Conservation (phyloP, 1,284 basidiomycete species). For the Leccinum ambiguum region DNA sequence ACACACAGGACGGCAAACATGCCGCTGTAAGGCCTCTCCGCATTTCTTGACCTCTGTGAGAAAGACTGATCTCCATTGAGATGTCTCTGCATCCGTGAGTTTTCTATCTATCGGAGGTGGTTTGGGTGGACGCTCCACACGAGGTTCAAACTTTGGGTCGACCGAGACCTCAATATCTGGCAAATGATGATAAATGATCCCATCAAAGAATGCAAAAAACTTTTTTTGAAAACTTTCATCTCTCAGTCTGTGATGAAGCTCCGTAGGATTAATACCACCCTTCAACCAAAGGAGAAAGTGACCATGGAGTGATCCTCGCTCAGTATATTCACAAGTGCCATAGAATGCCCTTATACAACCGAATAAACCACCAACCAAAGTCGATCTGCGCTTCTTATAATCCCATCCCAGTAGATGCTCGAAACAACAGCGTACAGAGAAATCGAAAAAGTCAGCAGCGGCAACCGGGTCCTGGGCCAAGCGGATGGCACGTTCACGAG, state of each 20-base stretch:
- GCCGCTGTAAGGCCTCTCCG: constrained; percentile 8
- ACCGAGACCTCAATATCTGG: too few species aligned
- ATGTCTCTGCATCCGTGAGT: not conserved
- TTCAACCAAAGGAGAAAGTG: constrained; percentile 18
- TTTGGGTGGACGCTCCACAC: too few species aligned
- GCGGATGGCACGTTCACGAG: too few species aligned
- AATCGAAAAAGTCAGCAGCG: too few species aligned
- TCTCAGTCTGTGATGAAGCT: not conserved
- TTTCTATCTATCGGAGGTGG: too few species aligned
- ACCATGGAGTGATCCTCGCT: constrained; percentile 12
- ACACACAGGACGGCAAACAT: constrained; percentile 10
- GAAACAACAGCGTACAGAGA: too few species aligned
- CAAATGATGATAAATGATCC: constrained; percentile 14
- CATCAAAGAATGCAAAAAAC: constrained; percentile 17
- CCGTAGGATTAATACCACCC: constrained; percentile 5
- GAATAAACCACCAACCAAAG: constrained; percentile 9
- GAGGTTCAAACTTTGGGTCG: too few species aligned
- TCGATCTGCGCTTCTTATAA: too few species aligned
- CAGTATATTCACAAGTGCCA: constrained; percentile 16
- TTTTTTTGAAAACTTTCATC: constrained; percentile 2
- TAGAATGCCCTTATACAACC: constrained; percentile 14
- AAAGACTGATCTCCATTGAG: not conserved
- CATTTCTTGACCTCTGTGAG: constrained; percentile 10
- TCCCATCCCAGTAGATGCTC: too few species aligned
- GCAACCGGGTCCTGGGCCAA: too few species aligned